Conservation (phyloP, 192 early-diverging fungal species). For the Backusella psychrophila region DNA sequence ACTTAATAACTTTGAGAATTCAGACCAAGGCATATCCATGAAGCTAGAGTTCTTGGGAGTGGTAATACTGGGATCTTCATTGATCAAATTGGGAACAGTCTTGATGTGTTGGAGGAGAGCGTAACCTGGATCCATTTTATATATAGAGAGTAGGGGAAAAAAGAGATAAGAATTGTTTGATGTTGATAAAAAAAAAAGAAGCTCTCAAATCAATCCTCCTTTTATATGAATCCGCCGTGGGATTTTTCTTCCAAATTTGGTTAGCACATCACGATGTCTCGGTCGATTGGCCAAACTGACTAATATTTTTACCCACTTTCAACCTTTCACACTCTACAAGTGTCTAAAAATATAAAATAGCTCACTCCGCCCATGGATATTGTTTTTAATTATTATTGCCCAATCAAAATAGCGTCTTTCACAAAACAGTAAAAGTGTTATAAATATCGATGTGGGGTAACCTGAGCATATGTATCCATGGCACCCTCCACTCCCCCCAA, state of each 20-base stretch:
- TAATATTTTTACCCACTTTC: background rate
- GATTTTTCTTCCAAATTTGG: background rate
- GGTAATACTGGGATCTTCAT: constrained; percentile 35
- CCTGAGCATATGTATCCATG: background rate
- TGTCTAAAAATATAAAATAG: constrained; percentile 6
- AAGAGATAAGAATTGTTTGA: background rate
- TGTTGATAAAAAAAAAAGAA: background rate
- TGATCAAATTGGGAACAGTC: constrained; percentile 38
- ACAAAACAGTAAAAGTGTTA: background rate
- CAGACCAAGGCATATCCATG: constrained; percentile 41
- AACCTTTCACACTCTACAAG: background rate
- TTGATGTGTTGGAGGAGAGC: constrained; percentile 37
- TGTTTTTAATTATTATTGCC: background rate
- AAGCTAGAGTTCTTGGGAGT: constrained; percentile 40
- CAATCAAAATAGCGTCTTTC: background rate
- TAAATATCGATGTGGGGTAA: background rate
- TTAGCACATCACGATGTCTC: background rate
- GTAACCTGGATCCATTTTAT: constrained; percentile 40
- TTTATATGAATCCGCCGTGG: background rate
- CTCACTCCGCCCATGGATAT: background rate
- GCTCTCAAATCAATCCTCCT: background rate
- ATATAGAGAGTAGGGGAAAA: background rate
- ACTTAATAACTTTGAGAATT: constrained; percentile 34
- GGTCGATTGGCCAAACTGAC: background rate
- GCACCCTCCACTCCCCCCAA: background rate